A percentile compares a stretch with the other conserved stretches of the same genome.
phyloP scores from a whole-genome alignment of 2,329 filamentous ascomycete genomes.

The Trichoderma lentiforme region DNA sequence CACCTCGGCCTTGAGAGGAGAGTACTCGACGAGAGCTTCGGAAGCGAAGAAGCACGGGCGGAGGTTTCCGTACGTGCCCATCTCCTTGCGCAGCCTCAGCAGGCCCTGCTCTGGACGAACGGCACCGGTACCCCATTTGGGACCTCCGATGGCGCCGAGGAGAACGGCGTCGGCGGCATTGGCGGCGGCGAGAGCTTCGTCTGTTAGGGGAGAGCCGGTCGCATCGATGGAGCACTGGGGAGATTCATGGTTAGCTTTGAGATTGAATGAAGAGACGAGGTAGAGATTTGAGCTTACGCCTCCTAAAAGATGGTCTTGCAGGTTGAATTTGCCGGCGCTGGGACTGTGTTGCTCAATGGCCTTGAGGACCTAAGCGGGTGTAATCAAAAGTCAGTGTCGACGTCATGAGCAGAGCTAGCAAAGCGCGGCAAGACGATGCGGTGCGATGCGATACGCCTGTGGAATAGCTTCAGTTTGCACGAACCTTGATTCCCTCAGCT shows the following conservation, averaged over 20 bases:
- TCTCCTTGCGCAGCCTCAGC: conserved; percentile 85
- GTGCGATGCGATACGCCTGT: background rate
- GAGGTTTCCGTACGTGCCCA: conserved; percentile 91
- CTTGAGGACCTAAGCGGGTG: conserved; percentile 63
- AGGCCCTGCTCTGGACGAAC: conserved; percentile 92
- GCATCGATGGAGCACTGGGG: conserved; percentile 81
- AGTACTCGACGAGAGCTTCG: conserved; percentile 76
- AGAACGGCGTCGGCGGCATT: conserved; percentile 86
- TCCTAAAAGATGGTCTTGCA: conserved; percentile 85
- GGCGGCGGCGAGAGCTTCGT: conserved; percentile 76
- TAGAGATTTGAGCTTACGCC: conserved; percentile 61
- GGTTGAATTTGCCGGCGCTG: conserved; percentile 74
- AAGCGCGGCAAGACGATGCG: background rate
- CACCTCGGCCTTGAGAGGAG: conserved; percentile 80
- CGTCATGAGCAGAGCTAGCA: background rate
- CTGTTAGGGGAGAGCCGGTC: conserved; percentile 73
- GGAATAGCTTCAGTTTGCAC: background rate
- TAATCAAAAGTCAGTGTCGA: background rate
- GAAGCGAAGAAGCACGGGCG: conserved; percentile 95
- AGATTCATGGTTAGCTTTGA: background rate
- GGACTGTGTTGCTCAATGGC: conserved; percentile 70
- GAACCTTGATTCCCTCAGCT: conserved; percentile 79
- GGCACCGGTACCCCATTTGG: conserved; percentile 86
- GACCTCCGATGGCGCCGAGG: conserved; percentile 91
- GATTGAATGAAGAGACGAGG: background rate